These are phyloP conservation scores for Jackrogersella multiformis DNA, from an alignment of 495 filamentous ascomycete genomes.

Conservation along the genomic window DNA sequence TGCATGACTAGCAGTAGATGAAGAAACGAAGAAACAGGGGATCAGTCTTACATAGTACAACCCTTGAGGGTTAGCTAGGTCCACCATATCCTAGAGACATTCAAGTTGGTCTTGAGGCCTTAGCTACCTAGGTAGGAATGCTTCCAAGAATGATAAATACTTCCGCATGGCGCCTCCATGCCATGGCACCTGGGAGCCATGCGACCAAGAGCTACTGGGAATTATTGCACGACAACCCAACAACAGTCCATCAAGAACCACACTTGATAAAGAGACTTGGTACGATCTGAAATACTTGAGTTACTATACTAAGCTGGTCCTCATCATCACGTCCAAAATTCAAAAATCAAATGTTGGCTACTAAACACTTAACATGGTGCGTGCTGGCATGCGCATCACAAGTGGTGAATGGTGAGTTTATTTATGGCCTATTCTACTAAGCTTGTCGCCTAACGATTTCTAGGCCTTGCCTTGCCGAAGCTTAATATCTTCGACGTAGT, in stretches of 20 bases:
- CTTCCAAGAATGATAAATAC: conserved; percentile 35
- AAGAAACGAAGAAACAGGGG: conserved; percentile 13
- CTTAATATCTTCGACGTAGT: background rate
- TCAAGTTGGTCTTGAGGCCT: conserved; percentile 10
- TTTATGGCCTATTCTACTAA: too few relatives aligned
- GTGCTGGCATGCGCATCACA: conserved; percentile 30
- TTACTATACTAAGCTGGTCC: background rate
- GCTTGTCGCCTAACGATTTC: background rate
- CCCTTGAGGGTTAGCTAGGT: conserved; percentile 16
- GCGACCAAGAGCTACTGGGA: background rate
- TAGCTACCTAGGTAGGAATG: conserved; percentile 24
- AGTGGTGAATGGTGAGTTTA: conserved; percentile 22
- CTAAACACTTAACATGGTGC: conserved; percentile 23
- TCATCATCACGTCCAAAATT: background rate
- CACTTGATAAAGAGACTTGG: conserved; percentile 2
- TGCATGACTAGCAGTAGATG: too few relatives aligned
- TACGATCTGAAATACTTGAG: background rate
- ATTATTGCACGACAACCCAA: background rate
- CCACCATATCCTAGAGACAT: conserved; percentile 24
- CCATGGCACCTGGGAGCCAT: background rate
- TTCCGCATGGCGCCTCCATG: background rate
- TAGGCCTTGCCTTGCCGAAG: conserved; percentile 23
- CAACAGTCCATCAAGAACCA: background rate
- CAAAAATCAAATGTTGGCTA: conserved; percentile 11
- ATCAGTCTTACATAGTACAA: background rate